A percentile compares a stretch with the other conserved stretches of the same genome.
Evolutionary conservation across 352 stramenopile species (phyloP).

Genomic region (Globisporangium parvum): DNA sequence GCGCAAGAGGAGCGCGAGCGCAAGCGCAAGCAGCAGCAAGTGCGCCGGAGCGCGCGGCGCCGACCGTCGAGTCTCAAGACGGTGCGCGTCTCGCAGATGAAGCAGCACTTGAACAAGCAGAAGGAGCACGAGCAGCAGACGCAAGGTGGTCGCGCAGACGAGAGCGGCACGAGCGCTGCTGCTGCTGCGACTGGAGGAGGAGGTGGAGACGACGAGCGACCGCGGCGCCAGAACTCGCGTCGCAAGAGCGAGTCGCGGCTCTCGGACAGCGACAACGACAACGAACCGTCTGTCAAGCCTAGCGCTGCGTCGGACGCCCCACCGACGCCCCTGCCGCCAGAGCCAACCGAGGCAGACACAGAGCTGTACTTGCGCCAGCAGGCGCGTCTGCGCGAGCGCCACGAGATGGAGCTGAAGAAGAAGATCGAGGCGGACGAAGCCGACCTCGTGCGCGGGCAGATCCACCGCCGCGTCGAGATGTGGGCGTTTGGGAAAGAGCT

Average conservation of each 20-base stretch:
- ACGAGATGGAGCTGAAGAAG: constrained; percentile 79
- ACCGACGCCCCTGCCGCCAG: constrained; percentile 52
- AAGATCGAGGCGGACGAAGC: constrained; percentile 75
- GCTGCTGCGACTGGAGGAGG: no score
- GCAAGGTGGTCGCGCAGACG: constrained; percentile 23
- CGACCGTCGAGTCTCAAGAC: constrained; percentile 79
- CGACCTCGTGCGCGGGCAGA: constrained; percentile 67
- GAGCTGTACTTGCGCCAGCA: constrained; percentile 82
- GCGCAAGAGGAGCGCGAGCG: constrained; percentile 80
- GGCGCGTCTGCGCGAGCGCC: constrained; percentile 70
- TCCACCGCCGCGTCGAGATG: constrained; percentile 71
- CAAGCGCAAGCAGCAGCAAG: constrained; percentile 74
- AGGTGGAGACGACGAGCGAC: constrained; percentile 20
- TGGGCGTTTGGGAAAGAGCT: constrained; percentile 83
- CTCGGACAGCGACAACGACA: constrained; percentile 56
- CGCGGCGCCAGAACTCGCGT: constrained; percentile 18
- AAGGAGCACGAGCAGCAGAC: constrained; percentile 43
- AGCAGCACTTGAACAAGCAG: constrained; percentile 77
- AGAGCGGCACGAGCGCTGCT: constrained; percentile 3
- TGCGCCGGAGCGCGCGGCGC: constrained; percentile 52
- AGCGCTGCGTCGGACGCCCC: neutral
- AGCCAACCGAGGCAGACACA: constrained; percentile 59
- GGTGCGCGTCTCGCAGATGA: constrained; percentile 79
- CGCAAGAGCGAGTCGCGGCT: constrained; percentile 45
- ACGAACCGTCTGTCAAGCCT: constrained; percentile 16